Evolutionary conservation across 148 eudicot species (phyloP), one percentile per base, ranked within the genome.

Genomic region (Rhododendron ferrugineum): DNA sequence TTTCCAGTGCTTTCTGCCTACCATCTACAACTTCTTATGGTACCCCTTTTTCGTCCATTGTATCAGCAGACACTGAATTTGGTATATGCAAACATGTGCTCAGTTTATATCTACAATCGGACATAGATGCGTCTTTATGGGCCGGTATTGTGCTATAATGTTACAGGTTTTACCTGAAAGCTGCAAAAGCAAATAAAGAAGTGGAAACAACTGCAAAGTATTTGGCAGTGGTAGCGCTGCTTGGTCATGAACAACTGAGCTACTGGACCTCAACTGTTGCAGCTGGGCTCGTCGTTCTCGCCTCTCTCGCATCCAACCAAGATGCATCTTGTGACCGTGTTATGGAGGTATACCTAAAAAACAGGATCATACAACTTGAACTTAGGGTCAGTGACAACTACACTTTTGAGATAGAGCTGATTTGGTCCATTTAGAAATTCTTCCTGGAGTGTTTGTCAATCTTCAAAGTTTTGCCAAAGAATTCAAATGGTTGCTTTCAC

Each of bases 191-290:
- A 72, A 87, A 90, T 89, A 90, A 92, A 87, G 88, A 86, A 78
- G 88, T 97, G 92, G 92, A 91, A 88, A 91, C 82, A 85, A 90
- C 88, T 73, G 91, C 92, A 30, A 91, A 90, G 84, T 89, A 91
- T 81, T 91, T 97, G 28, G 96, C 98, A 37, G 88, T 89, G 68
- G 88, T 94, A 37, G 92, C 94, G 11, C 84, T 94, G 87, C 92
- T 92, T 80, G 98, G 98, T 70, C 93, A 94, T 83, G 90, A 88
- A 89, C 95, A 93, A 87, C 89, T 95, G 47, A 89, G 91, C 85
- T 94, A 87, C 89, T 95, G 98, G 98, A 98, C 99, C 37, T 97
- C 99, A 75, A 94, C 96, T 83, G 94, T 97, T 20, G 98, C 99
- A 85, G 98, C 99, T 86, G 94, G 92, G 34, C 87, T 95, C 11